These are phyloP conservation scores for Gossypium turneri DNA, from an alignment of 345 rosid genomes.

Conservation along the genomic window DNA sequence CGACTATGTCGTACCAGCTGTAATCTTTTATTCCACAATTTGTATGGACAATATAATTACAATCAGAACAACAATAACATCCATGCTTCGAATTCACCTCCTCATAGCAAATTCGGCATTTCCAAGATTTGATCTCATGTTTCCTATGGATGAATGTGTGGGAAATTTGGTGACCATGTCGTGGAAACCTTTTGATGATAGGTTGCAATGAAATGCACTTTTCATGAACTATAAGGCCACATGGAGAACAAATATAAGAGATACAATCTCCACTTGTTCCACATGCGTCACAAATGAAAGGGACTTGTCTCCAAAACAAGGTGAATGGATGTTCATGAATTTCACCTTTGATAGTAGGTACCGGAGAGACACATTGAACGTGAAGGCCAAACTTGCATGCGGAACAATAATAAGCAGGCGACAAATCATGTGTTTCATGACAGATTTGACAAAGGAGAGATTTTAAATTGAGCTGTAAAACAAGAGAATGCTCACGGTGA, in stretches of 20 bases:
- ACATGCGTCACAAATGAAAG: background rate
- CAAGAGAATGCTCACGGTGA: too few species aligned
- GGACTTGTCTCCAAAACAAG: background rate
- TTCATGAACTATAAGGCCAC: background rate
- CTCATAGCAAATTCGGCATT: background rate
- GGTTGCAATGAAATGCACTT: background rate
- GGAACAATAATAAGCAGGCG: too few species aligned
- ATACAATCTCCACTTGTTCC: background rate
- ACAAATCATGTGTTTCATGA: too few species aligned
- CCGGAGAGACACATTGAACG: too few species aligned
- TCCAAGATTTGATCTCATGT: background rate
- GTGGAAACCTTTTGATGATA: background rate
- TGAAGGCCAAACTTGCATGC: too few species aligned
- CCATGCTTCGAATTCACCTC: background rate
- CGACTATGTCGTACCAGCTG: accelerated
- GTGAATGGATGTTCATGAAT: background rate
- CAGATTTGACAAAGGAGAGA: too few species aligned
- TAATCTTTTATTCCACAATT: background rate
- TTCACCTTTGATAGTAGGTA: background rate
- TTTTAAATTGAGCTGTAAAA: too few species aligned
- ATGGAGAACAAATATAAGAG: background rate
- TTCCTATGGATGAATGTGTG: background rate
- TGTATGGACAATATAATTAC: background rate
- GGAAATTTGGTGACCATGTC: background rate
- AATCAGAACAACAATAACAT: background rate